Base-by-base conservation (phyloP, 164 flowering plant genomes). In the Houttuynia cordata region DNA sequence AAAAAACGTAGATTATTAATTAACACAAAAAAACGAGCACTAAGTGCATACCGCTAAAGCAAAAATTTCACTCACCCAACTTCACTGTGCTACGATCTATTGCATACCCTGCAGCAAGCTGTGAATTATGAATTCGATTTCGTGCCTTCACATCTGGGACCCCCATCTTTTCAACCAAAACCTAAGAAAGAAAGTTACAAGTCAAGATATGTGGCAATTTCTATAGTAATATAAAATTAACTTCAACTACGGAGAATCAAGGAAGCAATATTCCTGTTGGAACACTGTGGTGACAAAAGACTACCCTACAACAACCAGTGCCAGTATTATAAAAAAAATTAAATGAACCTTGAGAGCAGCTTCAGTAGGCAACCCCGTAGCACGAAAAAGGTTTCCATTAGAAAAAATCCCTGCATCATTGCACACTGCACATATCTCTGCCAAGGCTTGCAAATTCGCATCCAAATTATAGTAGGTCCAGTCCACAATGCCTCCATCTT, bases 141-240 rank as follows among this genome's bases (percentile, higher is more conserved):
- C 86, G 78, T 34, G 74, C 84, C 77, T 84, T 86, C 8, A 42
- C 49, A 71, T 87, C 94, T 24, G 94, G 94, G 67, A 91, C 84
- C 51, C 97, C 96, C 97, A 91, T 91, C 74, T 91, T 91, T 67
- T 91, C 97, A 56, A 86, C 97, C 75, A 88, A 70, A 64, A 91
- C 97, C 69, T 67, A 24, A 24, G 21, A 63, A 14, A 61, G 47
- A 57, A 34, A 57, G 20, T 4, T 8, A 57, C 9, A 56, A 24
- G 18, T 24, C 34, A 56, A 18, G 17, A 56, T 6, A 30, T 30
- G 6, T 30, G 37, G 37, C 37, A 30, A 30, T 6, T 30, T 30
- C 37, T 30, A 30, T 6, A 30, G 4, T 30, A 45, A 45, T 0
- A 12, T 45, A 45, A 45, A 4, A 45, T 2, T 45, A 45, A 12